Base-by-base conservation (phyloP, 1,284 basidiomycete genomes). In the Tilletia setariae region DNA sequence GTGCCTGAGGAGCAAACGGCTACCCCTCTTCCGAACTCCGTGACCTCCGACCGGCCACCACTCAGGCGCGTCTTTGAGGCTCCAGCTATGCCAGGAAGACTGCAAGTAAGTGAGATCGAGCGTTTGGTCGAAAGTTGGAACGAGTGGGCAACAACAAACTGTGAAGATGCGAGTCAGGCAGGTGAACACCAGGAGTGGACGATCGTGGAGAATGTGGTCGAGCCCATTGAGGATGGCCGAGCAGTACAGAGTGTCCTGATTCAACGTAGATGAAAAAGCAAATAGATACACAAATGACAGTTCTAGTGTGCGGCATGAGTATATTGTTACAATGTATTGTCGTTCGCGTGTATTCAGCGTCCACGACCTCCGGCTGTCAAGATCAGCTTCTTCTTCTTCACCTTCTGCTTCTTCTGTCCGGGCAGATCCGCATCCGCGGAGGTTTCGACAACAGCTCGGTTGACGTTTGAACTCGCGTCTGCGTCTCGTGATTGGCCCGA, bases 311-410 rank as follows among this genome's bases (percentile, higher is more conserved):
- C 21, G 46, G 21, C 46, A 23, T n/a, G 46, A 23, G 19, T 19
- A 6, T 19, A 49, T 49, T 19, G 46, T 23, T 49, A 49, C 19
- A 49, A 7, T 2, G 46, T 6, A 11, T 40, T 40, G 35, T 40
- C 11, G 6, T 40, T 40, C 35, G 35, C 4, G 35, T 6, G 35
- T n/a, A n/a, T 11, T 35, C 56, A 19, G 3, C 56, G 25, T 11
- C 63, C 66, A 16, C 75, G 69, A 13, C 79, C 79, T 23, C 79
- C 79, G 7, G 71, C 74, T 2, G 79, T 81, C 21, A 81, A 72
- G 42, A 81, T 77, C 11, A 81, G 69, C 72, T 74, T 76, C 40
- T 79, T 79, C 70, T 79, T 77, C 71, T 78, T 81, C 56, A 69
- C 72, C n/a, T 77, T 73, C 56, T 61, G 51, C 51, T 56, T 25